Evolutionary conservation across 2,329 filamentous ascomycete species (phyloP).

Genomic region (Penicillium nordicum): DNA sequence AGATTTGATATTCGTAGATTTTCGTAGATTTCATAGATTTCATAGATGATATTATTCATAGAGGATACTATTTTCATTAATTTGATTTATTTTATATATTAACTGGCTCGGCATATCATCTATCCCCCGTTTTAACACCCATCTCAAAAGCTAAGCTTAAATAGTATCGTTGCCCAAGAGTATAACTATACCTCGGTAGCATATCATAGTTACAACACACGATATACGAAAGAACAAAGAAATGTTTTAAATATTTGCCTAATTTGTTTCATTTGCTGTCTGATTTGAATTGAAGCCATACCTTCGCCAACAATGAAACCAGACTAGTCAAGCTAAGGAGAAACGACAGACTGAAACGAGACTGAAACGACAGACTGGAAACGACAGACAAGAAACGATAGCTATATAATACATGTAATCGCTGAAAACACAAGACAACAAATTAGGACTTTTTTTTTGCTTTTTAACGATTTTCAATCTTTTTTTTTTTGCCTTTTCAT

Average conservation of each 20-base stretch:
- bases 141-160: too few relatives aligned
- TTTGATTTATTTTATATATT: neutral
- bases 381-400: neutral
- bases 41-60: neutral
- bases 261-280: neutral
- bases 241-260: neutral
- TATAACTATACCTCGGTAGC: neutral
- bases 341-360: neutral
- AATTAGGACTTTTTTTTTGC: neutral
- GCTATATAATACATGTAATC: neutral
- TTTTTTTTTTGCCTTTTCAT: conserved; percentile 9
- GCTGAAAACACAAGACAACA: conserved; percentile 6
- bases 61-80: neutral
- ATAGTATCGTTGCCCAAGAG: too few relatives aligned
- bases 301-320: conserved; percentile 2
- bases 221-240: neutral
- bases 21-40: too few relatives aligned
- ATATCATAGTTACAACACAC: neutral
- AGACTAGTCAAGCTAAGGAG: neutral
- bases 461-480: neutral
- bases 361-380: neutral
- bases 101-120: too few relatives aligned
- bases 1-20: neutral
- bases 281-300: conserved; percentile 2
- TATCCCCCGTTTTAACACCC: too few relatives aligned